These are phyloP conservation scores for Termitomyces sp. DNA, from an alignment of 768 basidiomycete species.

Conservation along the genomic window DNA sequence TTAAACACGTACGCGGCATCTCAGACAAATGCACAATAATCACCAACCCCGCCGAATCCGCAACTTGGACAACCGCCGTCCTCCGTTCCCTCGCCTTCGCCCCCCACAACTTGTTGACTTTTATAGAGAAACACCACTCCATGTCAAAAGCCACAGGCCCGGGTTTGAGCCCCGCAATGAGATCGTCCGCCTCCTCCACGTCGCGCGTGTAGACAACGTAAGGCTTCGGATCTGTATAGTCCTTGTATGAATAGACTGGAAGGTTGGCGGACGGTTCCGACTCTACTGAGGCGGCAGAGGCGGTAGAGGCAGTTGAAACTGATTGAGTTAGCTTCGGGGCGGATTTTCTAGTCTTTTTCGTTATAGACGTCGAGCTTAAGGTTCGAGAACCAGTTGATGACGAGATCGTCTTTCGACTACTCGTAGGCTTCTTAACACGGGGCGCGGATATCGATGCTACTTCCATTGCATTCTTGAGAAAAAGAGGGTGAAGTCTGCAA, in stretches of 20 bases:
- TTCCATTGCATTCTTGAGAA: neutral
- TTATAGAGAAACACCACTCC: conserved; percentile 30
- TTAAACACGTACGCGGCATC: conserved; percentile 24
- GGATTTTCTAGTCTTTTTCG: neutral
- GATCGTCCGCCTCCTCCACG: conserved; percentile 28
- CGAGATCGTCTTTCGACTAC: neutral
- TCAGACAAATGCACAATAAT: conserved; percentile 26
- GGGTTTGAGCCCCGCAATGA: conserved; percentile 19
- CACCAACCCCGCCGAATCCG: conserved; percentile 27
- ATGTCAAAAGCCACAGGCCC: conserved; percentile 32
- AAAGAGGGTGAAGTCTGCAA: conserved; percentile 1
- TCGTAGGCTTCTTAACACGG: neutral
- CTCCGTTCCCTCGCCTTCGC: conserved; percentile 13
- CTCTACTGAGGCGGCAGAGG: neutral
- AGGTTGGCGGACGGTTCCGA: conserved; percentile 5
- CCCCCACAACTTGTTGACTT: neutral
- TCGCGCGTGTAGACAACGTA: conserved; percentile 25
- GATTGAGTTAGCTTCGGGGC: neutral
- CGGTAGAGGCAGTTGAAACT: neutral
- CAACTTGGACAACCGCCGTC: conserved; percentile 29
- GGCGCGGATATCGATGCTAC: neutral
- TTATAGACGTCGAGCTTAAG: neutral
- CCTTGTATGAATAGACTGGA: conserved; percentile 27
- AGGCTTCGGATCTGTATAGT: conserved; percentile 20
- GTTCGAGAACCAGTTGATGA: neutral